Conservation (phyloP, 305 asterid genomes). For the Ilex paraguariensis region DNA sequence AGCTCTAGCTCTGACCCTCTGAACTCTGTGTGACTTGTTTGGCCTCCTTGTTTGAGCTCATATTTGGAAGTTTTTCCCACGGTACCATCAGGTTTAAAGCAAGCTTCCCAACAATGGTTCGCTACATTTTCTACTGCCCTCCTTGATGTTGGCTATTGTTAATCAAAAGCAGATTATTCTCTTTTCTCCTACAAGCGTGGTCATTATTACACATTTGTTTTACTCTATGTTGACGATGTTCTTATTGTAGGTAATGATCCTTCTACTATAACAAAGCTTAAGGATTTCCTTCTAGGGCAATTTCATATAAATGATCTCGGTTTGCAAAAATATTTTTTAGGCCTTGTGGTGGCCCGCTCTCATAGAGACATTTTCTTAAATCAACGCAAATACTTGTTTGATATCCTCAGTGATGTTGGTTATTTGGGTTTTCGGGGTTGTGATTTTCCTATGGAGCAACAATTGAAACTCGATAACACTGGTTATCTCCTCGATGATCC, state of each 20-base stretch:
- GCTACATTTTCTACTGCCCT: neutral
- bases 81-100: conserved; percentile 1
- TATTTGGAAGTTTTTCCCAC: too few species aligned
- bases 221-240: conserved; percentile 1
- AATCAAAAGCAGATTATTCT: neutral
- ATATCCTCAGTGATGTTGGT: neutral
- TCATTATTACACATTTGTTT: too few species aligned
- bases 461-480: neutral
- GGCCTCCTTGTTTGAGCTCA: too few species aligned
- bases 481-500: neutral
- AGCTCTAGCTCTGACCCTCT: too few species aligned
- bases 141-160: neutral
- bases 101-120: conserved; percentile 2
- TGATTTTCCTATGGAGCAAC: neutral
- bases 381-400: conserved; percentile 1
- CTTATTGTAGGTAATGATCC: neutral
- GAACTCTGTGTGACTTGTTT: too few species aligned
- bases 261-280: neutral
- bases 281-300: too few species aligned
- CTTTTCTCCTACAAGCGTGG: neutral
- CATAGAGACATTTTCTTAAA: neutral
- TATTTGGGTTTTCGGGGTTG: neutral
- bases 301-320: conserved; percentile 4
- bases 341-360: conserved; percentile 7
- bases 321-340: neutral